Percentiles rank a stretch among this genome's conserved stretches.
Conservation (phyloP, 345 rosid genomes). For the Durio zibethinus region DNA sequence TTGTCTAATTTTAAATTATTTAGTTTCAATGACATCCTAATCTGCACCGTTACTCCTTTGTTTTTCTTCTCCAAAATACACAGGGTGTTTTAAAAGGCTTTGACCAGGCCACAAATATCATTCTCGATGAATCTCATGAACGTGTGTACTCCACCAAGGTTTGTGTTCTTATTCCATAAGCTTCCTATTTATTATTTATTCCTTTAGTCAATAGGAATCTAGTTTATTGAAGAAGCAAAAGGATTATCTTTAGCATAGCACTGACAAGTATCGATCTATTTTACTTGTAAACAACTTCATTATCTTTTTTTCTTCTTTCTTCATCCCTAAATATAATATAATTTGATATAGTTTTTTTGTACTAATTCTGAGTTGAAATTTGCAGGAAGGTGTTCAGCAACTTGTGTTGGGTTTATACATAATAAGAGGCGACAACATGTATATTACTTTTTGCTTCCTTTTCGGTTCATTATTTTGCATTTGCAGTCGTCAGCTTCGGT, state of each 20-base stretch:
- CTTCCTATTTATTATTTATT: not conserved
- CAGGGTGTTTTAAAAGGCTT: slow-evolving; percentile 83
- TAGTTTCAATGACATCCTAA: not conserved
- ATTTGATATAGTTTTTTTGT: not conserved
- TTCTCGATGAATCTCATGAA: slow-evolving; percentile 89
- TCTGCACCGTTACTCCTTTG: not conserved
- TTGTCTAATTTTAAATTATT: not conserved
- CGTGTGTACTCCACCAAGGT: slow-evolving; percentile 92
- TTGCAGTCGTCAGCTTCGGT: not conserved
- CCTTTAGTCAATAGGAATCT: not conserved
- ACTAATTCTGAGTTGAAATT: not conserved
- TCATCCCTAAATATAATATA: not conserved
- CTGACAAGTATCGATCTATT: not conserved
- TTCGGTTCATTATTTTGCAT: not conserved
- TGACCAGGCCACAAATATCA: slow-evolving; percentile 88
- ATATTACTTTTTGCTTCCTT: slow-evolving; percentile 17
- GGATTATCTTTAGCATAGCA: not conserved
- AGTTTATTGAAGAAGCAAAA: not conserved
- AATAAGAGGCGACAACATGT: slow-evolving; percentile 99
- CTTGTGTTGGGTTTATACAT: slow-evolving; percentile 90
- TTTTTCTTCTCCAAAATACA: not conserved
- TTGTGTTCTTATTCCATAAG: not conserved
- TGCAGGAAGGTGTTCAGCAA: slow-evolving; percentile 95
- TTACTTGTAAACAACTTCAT: not conserved
- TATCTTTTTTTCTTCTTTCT: not conserved